A percentile compares a stretch with the other conserved stretches of the same genome.
Conservation (phyloP, 345 rosid genomes). For the Reutealis trisperma region DNA sequence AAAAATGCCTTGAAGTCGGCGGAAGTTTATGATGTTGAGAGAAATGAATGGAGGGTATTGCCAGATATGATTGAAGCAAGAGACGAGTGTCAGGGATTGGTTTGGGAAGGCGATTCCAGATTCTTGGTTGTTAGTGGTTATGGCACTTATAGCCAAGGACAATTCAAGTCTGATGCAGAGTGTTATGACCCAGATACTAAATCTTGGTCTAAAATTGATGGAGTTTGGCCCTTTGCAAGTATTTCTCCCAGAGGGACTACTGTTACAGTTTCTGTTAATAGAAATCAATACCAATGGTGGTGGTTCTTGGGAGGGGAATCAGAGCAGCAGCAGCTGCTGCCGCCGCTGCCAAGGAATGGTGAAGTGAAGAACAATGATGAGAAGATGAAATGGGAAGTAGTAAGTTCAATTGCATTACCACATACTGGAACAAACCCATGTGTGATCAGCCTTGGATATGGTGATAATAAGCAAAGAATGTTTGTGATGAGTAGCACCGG, state of each 20-base stretch:
- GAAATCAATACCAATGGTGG: constrained; percentile 26
- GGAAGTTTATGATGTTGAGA: constrained; percentile 48
- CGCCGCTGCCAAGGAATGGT: constrained; percentile 3
- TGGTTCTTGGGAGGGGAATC: constrained; percentile 30
- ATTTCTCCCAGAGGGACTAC: constrained; percentile 42
- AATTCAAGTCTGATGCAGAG: constrained; percentile 49
- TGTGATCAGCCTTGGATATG: constrained; percentile 23
- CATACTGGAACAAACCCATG: constrained; percentile 29
- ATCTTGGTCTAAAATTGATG: constrained; percentile 39
- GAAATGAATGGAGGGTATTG: constrained; percentile 48
- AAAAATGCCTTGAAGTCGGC: constrained; percentile 56
- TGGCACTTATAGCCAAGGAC: constrained; percentile 50
- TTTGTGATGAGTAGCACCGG: constrained; percentile 31
- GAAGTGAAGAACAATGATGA: constrained; percentile 5
- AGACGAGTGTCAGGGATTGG: constrained; percentile 56
- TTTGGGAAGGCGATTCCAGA: constrained; percentile 35
- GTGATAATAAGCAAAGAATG: constrained; percentile 14
- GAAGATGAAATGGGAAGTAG: constrained; percentile 25
- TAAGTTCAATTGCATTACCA: constrained; percentile 33
- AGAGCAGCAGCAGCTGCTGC: constrained; percentile 19
- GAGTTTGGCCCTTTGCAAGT: constrained; percentile 40
- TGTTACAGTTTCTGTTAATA: not conserved
- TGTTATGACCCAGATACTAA: constrained; percentile 35
- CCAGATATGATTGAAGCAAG: constrained; percentile 52
- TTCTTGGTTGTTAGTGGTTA: constrained; percentile 63